Conservation (phyloP, 2,329 filamentous ascomycete genomes). For the Phialophora expanda region DNA sequence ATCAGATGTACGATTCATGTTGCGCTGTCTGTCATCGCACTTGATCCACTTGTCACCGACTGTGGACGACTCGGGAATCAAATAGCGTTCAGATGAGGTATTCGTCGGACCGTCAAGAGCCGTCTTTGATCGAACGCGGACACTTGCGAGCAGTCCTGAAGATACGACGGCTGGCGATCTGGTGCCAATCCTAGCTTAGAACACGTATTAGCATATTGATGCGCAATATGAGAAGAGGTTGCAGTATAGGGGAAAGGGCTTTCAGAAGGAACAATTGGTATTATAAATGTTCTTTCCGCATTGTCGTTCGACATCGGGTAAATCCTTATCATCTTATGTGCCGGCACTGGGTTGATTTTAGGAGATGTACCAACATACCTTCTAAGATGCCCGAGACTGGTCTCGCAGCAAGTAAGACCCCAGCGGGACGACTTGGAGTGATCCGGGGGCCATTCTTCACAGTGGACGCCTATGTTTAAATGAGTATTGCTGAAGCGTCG, state of each 20-base stretch:
- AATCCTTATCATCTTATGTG: neutral
- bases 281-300: neutral
- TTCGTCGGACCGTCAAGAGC: neutral
- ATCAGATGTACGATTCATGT: neutral
- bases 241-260: neutral
- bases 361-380: neutral
- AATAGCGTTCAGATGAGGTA: neutral
- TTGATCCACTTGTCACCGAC: neutral
- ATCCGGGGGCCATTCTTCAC: neutral
- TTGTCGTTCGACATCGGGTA: neutral
- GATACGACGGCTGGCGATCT: neutral
- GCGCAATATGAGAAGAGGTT: neutral
- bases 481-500: neutral
- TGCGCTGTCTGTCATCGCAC: neutral
- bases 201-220: neutral
- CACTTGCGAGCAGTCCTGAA: neutral
- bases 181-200: neutral
- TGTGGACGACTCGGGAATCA: neutral
- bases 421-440: neutral
- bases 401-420: neutral
- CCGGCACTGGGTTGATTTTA: neutral
- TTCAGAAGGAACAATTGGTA: slow-evolving; percentile 2
- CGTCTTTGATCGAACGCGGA: neutral
- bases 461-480: neutral
- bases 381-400: neutral